phyloP scores from a whole-genome alignment of 352 stramenopile species.

The Phytopythium chamaehyphon region DNA sequence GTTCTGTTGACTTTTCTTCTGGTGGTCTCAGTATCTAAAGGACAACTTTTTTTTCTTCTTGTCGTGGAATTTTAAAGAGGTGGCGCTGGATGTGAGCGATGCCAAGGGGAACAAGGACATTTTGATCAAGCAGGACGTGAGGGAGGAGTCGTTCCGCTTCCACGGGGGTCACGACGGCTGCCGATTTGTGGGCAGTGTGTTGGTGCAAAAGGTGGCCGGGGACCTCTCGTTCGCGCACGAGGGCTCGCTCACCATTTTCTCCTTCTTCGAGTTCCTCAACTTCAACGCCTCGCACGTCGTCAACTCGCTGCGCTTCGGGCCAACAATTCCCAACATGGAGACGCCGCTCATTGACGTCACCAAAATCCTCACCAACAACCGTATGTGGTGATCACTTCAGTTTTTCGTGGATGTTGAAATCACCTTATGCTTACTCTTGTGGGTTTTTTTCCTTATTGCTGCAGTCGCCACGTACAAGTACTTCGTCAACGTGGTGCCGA shows the following conservation, averaged over 20 bases:
- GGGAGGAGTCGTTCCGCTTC: conserved; percentile 36
- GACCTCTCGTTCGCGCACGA: conserved; percentile 85
- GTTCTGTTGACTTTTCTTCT: background rate
- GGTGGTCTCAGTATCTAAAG: background rate
- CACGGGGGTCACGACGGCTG: conserved; percentile 56
- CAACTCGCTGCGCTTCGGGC: conserved; percentile 75
- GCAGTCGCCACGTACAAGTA: conserved; percentile 88
- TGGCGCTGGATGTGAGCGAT: conserved; percentile 83
- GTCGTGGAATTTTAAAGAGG: conserved; percentile 36
- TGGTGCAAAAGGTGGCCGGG: conserved; percentile 79
- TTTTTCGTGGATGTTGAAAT: background rate
- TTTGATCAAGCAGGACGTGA: conserved; percentile 59
- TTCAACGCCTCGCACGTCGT: conserved; percentile 87
- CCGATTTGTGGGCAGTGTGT: conserved; percentile 59
- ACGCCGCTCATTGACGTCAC: conserved; percentile 79
- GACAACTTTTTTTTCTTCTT: background rate
- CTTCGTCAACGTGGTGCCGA: conserved; percentile 83
- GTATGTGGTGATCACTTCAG: conserved; percentile 21
- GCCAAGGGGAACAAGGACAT: conserved; percentile 84
- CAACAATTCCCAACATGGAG: conserved; percentile 80
- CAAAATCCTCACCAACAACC: conserved; percentile 80
- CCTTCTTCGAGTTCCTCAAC: conserved; percentile 84
- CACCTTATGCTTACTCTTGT: background rate
- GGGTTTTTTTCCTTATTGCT: too few relatives aligned
- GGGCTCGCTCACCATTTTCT: conserved; percentile 84